Evolutionary conservation across 345 rosid species (phyloP).

Genomic region (Conringia planisiliqua): DNA sequence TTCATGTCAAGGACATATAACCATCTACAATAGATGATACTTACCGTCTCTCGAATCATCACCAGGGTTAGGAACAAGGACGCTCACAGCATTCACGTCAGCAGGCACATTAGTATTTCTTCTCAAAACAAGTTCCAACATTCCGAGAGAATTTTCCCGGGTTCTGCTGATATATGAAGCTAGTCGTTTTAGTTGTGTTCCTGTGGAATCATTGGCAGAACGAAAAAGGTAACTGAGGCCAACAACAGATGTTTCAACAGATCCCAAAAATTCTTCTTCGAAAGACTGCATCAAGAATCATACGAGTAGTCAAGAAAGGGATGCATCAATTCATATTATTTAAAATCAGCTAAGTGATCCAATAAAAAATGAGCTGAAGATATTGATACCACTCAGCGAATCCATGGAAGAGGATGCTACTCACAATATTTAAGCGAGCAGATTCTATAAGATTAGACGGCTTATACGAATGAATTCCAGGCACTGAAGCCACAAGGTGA

Average conservation of each 20-base stretch:
- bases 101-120: slow-evolving; percentile 66
- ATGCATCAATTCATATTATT: background rate
- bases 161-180: slow-evolving; percentile 62
- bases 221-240: slow-evolving; percentile 82
- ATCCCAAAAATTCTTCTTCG: slow-evolving; percentile 46
- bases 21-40: background rate
- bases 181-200: slow-evolving; percentile 61
- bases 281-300: slow-evolving; percentile 23
- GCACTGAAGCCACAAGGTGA: slow-evolving; percentile 76
- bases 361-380: background rate
- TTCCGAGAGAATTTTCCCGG: slow-evolving; percentile 47
- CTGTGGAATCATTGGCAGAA: slow-evolving; percentile 54
- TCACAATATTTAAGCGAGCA: slow-evolving; percentile 33
- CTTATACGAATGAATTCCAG: slow-evolving; percentile 72
- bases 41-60: slow-evolving; percentile 51
- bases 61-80: slow-evolving; percentile 67
- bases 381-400: background rate
- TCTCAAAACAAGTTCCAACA: slow-evolving; percentile 71
- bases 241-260: slow-evolving; percentile 76
- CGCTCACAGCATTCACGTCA: slow-evolving; percentile 75
- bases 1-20: slow-evolving; percentile 8
- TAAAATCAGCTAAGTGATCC: background rate
- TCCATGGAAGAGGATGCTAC: slow-evolving; percentile 22
- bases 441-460: slow-evolving; percentile 34
- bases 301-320: slow-evolving; percentile 6